A percentile compares a stretch with the other conserved stretches of the same genome.
Evolutionary conservation across 805 yeast genomes (phyloP).

Genomic region (Zygosaccharomyces pseudorouxii): DNA sequence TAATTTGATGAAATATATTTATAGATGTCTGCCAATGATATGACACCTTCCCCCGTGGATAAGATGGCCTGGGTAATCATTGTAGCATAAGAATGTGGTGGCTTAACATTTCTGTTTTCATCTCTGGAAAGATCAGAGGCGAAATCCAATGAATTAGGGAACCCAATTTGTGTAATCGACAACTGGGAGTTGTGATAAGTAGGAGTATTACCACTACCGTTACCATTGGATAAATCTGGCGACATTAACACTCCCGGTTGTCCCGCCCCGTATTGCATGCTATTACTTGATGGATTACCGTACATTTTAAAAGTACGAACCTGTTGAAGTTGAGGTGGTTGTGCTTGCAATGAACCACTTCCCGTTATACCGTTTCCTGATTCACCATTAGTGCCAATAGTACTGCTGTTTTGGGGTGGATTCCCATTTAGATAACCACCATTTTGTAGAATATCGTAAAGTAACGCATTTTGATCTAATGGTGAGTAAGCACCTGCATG

Average conservation of each 20-base stretch:
- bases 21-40: constrained; percentile 88
- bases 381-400: neutral
- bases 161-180: constrained; percentile 12
- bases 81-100: constrained; percentile 95
- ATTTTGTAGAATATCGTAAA: constrained; percentile 22
- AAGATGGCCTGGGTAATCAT: constrained; percentile 97
- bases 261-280: constrained; percentile 5
- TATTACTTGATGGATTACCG: constrained; percentile 17
- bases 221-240: constrained; percentile 6
- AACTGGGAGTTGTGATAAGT: constrained; percentile 2
- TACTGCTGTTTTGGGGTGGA: constrained; percentile 4
- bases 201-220: neutral
- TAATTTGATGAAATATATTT: constrained; percentile 84
- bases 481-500: constrained; percentile 20
- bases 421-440: constrained; percentile 16
- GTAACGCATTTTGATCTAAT: constrained; percentile 20
- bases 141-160: constrained; percentile 30
- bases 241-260: constrained; percentile 6
- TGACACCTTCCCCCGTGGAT: constrained; percentile 79
- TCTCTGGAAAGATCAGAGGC: constrained; percentile 70
- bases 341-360: constrained; percentile 1
- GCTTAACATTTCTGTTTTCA: constrained; percentile 84
- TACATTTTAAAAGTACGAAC: constrained; percentile 34
- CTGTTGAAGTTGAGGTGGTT: constrained; percentile 22
- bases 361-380: constrained; percentile 3